Evolutionary conservation across 306 rosid genomes (phyloP), one percentile per base, ranked within the genome.

Genomic region (Corylus avellana): DNA sequence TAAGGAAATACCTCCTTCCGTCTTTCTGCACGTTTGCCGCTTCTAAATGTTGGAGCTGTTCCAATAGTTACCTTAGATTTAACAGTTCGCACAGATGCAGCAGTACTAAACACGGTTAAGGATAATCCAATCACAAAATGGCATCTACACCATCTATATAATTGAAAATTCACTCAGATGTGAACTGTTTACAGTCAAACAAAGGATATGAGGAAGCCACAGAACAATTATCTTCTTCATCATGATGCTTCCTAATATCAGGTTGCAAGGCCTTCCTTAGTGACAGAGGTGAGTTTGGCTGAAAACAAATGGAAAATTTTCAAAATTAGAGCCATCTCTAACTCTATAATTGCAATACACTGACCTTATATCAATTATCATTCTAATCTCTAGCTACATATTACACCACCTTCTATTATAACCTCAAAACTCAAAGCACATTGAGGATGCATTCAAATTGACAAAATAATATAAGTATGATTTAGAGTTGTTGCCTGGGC

Each of bases 181-280:
- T 64, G 74, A 66, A 17, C 50, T 48, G 46, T 68, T 74, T 57
- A 64, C 59, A 80, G 56, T 78, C 62, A 49, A 83, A 79, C 75
- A 72, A 72, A 93, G 99, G 99, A 96, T 96, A 96, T 97, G 99
- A 93, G 77, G 97, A 90, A 78, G 93, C 80, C 39, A 84, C 35
- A 70, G 96, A 96, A 91, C 89, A 93, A 84, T 70, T 84, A 71
- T 95, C 99, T 85, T 95, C 97, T 79, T 91, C 98, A 22, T 89
- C 97, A 4, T 74, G 84, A 76, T 91, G 92, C 83, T 93, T 93
- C 92, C 83, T 91, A 79, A 55, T 72, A 54, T 85, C 91, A 72
- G 73, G 86, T 47, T 81, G 96, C 70, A 69, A 49, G 37, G 78
- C 56, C 85, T 84, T 89, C 83, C 80, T 81, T 57, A 92, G 67